Base-by-base conservation (phyloP, 176 grass and related monocot genomes). In the Bromus sterilis region DNA sequence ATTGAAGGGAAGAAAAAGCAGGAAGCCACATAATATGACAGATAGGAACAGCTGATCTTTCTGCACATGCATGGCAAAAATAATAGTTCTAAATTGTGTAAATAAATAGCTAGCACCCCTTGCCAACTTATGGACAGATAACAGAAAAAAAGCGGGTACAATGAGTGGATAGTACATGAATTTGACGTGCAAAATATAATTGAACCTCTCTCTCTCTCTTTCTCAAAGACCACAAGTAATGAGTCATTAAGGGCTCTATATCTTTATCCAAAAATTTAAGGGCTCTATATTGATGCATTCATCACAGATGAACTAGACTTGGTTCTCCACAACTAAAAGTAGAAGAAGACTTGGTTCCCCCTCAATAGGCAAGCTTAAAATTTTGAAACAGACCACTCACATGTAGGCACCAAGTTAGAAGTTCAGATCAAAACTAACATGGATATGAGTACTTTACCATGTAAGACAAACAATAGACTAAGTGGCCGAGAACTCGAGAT, bases 1-100 rank as follows among this genome's bases (percentile, higher is more conserved):
- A 55, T 2, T 4, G 24, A 66, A 83, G 44, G 3, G 30, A 23
- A 28, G 0, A 56, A 2, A 37, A 70, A 40, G n/a, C 7, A 58
- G 3, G 30, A 42, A 79, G 5, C 0, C 31, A 78, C 57, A 82
- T 40, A 58, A 57, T 12, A 77, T 11, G 81, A 63, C 23, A 78
- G 56, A 78, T 78, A 78, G 57, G 30, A 89, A 82, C 21, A 57
- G 36, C 13, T 4, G 46, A 79, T 75, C 57, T 51, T 58, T 68
- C 7, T 74, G n/a, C n/a, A n/a, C n/a, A n/a, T n/a, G n/a, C n/a
- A n/a, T n/a, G n/a, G n/a, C n/a, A n/a, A n/a, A n/a, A n/a, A n/a
- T n/a, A n/a, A n/a, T n/a, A n/a, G n/a, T n/a, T n/a, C n/a, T n/a
- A n/a, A n/a, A n/a, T n/a, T n/a, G n/a, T n/a, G n/a, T n/a, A n/a